phyloP scores from a whole-genome alignment of 2,329 filamentous ascomycete genomes.

The Penicillium sp. region DNA sequence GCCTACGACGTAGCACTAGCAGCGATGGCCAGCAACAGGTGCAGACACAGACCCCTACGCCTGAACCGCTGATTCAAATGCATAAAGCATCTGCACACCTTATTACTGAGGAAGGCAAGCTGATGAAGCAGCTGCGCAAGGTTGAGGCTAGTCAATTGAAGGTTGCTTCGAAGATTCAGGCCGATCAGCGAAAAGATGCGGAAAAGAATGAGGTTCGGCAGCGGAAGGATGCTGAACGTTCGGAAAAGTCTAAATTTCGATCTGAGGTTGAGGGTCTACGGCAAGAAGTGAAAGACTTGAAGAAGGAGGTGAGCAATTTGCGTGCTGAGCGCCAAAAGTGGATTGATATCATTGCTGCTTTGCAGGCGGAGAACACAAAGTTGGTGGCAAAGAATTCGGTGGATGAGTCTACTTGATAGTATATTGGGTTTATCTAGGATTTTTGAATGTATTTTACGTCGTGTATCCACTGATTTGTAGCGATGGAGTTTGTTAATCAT shows the following conservation, averaged over 20 bases:
- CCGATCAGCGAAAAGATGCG: constrained; percentile 36
- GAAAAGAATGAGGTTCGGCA: constrained; percentile 11
- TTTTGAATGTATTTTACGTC: background rate
- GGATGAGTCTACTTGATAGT: background rate
- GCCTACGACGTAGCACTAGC: constrained; percentile 13
- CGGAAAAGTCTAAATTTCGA: constrained; percentile 22
- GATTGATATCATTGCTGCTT: constrained; percentile 51
- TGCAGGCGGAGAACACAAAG: constrained; percentile 59
- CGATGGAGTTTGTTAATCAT: background rate
- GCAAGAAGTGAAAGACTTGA: constrained; percentile 48
- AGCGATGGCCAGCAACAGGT: constrained; percentile 15
- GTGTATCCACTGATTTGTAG: background rate
- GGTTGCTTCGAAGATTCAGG: constrained; percentile 40
- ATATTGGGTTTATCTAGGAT: background rate
- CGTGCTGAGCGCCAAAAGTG: constrained; percentile 53
- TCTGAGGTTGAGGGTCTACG: constrained; percentile 49
- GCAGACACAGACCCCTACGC: constrained; percentile 4
- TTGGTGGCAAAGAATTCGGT: constrained; percentile 38
- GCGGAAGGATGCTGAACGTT: background rate
- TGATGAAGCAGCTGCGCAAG: constrained; percentile 42
- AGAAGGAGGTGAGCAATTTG: constrained; percentile 50
- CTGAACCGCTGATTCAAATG: constrained; percentile 22
- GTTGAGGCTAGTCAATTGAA: constrained; percentile 44
- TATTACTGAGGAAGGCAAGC: constrained; percentile 36
- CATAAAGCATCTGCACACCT: constrained; percentile 33